Evolutionary conservation across 1,139 yeast species (phyloP).

Genomic region (Debaryomycetaceae sp.): DNA sequence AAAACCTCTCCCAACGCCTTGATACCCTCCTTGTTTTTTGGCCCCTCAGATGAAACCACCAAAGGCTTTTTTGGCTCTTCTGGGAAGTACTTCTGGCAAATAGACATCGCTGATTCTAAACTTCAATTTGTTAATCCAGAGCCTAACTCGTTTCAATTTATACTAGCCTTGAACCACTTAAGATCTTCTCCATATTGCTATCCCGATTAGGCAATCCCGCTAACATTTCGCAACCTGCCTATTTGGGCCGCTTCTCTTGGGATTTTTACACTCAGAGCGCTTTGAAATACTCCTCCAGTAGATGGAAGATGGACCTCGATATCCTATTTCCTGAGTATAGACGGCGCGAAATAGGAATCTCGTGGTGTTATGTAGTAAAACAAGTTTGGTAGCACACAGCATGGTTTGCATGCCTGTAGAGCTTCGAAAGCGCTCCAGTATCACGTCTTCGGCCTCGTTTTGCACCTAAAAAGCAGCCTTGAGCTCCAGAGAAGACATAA

Average conservation of each 20-base stretch:
- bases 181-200: neutral
- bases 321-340: neutral
- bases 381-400: no score
- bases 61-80: conserved; percentile 62
- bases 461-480: no score
- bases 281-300: neutral
- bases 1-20: conserved; percentile 51
- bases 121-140: neutral
- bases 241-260: neutral
- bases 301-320: neutral
- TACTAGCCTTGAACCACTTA: neutral
- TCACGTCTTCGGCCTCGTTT: no score
- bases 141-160: neutral
- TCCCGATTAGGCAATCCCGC: neutral
- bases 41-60: conserved; percentile 53
- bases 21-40: conserved; percentile 46
- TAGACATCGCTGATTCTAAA: conserved; percentile 25
- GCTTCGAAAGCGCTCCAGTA: no score
- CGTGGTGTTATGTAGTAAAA: no score
- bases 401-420: no score
- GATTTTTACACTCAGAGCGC: neutral
- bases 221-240: neutral
- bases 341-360: no score
- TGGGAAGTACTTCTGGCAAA: conserved; percentile 57
- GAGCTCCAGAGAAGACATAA: no score